Base-by-base conservation (phyloP, 768 basidiomycete genomes). In the Collybia nuda region DNA sequence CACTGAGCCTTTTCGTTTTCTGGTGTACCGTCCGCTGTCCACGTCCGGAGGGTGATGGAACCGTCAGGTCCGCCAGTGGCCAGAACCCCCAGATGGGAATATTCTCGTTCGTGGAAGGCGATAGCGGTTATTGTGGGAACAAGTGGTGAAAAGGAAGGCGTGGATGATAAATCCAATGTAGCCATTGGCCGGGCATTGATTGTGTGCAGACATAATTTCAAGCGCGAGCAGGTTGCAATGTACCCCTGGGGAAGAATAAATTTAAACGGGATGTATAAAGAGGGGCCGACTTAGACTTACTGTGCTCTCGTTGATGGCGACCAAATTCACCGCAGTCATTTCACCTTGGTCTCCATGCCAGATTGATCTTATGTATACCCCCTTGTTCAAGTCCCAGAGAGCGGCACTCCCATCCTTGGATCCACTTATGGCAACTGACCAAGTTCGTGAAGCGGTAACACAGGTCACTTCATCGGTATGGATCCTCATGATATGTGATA, bases 31-130 rank as follows among this genome's bases (percentile, higher is more conserved):
- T 93, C 86, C 0, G 89, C 79, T 14, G 82, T 88, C 88, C 93
- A 93, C 1, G 93, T 90, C 53, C 89, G 75, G n/a, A 97, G 70
- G 0, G 82, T 81, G 47, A 93, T 85, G 2, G 83, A 78, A 6
- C 91, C 89, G 55, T 90, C 88, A 1, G 82, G 73, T 5, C 84
- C 80, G 2, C 90, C 91, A 1, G 86, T 86, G 0, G 91, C 92
- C n/a, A 97, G 75, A 3, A 93, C 74, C 3, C 90, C 90, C 0
- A 83, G 71, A 53, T 79, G 76, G 0, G 89, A 84, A 64, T 90
- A 96, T 60, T 96, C 94, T 28, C 94, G 81, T 61, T 95, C 90
- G 52, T 92, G 87, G 71, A 96, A 96, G 0, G 88, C 85, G 44
- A 97, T 67, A 0, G 89, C 85, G 0, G 86, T 88, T 47, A 95